Evolutionary conservation across 164 flowering plant genomes (phyloP), one percentile per base, ranked within the genome.

Genomic region (Macadamia tetraphylla): DNA sequence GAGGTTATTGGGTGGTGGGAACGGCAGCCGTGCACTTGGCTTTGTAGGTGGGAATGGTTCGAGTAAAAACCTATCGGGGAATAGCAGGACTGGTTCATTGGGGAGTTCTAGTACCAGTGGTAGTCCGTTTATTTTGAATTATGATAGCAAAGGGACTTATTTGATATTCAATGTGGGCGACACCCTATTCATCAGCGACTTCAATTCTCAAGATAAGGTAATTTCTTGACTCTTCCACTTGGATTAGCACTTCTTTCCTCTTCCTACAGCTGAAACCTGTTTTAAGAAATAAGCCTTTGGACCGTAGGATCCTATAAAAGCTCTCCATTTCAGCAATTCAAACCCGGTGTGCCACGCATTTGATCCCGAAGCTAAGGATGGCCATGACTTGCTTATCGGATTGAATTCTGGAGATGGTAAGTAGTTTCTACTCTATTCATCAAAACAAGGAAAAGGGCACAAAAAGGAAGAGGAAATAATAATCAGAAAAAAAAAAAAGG

Each of bases 341-440:
- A 92, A 92, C 73, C 99, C 99, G 15, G 76, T 86, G 44, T 94
- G 97, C 75, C 99, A 94, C 71, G 95, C 99, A 42, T 94, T 87
- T 81, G 95, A 89, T 72, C 85, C 81, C 18, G 99, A 94, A 65
- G 86, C 94, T 0, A 92, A 88, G 79, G 99, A 92, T 71, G 97
- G 99, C 58, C 99, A 94, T 75, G 99, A 94, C 79, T 83, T 94
- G 77, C 84, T 94, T 64, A 82, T 94, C 80, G 99, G 97, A 30
- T 80, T 92, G 80, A 76, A 63, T 68, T 84, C 97, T 60, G 99
- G 99, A 65, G 99, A 94, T 88, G 97, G 99, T 94, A 86, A 78
- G 3, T 60, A 9, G 14, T 61, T 52, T 73, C 48, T 29, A 14
- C 18, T 12, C n/a, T 42, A 6, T 49, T 49, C 14, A 14, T 49